These are phyloP conservation scores for Coffea eugenioides DNA, from an alignment of 257 asterid genomes.

Conservation along the genomic window DNA sequence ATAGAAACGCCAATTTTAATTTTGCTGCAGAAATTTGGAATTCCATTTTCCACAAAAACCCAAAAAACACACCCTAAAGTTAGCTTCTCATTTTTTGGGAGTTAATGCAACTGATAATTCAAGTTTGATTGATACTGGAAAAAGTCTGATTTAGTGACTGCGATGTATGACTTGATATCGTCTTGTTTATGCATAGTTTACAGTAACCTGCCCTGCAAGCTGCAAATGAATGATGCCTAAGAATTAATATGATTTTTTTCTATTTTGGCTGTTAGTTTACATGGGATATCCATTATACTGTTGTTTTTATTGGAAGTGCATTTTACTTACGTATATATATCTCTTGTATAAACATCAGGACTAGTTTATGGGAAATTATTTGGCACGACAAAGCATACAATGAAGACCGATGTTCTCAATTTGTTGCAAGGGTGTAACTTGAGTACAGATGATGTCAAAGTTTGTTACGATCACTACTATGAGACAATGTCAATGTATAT, in stretches of 20 bases:
- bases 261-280: neutral
- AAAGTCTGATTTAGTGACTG: neutral
- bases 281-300: neutral
- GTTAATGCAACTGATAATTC: no score
- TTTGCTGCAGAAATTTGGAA: no score
- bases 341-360: conserved; percentile 33
- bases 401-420: conserved; percentile 49
- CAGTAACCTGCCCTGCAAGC: no score
- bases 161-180: neutral
- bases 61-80: neutral
- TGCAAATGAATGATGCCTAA: no score
- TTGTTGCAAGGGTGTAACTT: conserved; percentile 42
- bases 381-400: conserved; percentile 47
- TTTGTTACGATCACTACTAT: conserved; percentile 42
- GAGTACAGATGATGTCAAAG: conserved; percentile 51
- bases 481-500: conserved; percentile 46
- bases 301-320: neutral
- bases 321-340: neutral
- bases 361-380: conserved; percentile 38
- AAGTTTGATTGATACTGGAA: neutral
- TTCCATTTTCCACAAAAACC: neutral
- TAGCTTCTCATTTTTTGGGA: neutral
- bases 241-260: no score
- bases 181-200: neutral
- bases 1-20: no score